Conservation (phyloP, 345 rosid genomes). For the Durio zibethinus region DNA sequence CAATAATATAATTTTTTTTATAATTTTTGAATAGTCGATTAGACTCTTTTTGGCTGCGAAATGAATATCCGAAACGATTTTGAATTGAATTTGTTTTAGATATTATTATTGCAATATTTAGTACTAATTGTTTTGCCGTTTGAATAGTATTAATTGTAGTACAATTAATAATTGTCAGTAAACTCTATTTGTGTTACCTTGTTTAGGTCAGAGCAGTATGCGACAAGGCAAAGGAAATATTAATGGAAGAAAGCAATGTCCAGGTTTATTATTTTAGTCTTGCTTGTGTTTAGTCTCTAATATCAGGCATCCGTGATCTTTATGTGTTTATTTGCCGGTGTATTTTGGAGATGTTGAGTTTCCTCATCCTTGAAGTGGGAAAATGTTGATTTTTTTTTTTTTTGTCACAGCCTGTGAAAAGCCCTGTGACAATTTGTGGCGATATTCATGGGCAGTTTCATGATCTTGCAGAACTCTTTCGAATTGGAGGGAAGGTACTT, state of each 20-base stretch:
- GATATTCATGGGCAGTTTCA: conserved; percentile 99
- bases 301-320: background rate
- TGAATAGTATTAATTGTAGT: too few relatives aligned
- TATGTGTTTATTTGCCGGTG: background rate
- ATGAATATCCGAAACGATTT: conserved; percentile 2
- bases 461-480: conserved; percentile 99
- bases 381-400: conserved; percentile 10
- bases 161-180: too few relatives aligned
- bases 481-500: conserved; percentile 89
- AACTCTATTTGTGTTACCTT: background rate
- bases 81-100: background rate
- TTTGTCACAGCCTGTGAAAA: conserved; percentile 79
- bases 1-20: background rate
- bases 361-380: conserved; percentile 10
- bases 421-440: conserved; percentile 98
- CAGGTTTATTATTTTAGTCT: conserved; percentile 52
- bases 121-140: background rate
- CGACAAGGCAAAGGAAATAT: conserved; percentile 95
- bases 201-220: conserved; percentile 78
- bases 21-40: background rate
- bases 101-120: background rate
- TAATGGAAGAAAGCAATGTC: conserved; percentile 98
- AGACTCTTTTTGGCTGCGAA: background rate
- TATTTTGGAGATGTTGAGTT: background rate
- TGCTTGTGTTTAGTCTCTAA: conserved; percentile 5